A percentile compares a stretch with the other conserved stretches of the same genome.
These are phyloP conservation scores for Pythium aquatile DNA, from an alignment of 352 stramenopile genomes.

Conservation along the genomic window DNA sequence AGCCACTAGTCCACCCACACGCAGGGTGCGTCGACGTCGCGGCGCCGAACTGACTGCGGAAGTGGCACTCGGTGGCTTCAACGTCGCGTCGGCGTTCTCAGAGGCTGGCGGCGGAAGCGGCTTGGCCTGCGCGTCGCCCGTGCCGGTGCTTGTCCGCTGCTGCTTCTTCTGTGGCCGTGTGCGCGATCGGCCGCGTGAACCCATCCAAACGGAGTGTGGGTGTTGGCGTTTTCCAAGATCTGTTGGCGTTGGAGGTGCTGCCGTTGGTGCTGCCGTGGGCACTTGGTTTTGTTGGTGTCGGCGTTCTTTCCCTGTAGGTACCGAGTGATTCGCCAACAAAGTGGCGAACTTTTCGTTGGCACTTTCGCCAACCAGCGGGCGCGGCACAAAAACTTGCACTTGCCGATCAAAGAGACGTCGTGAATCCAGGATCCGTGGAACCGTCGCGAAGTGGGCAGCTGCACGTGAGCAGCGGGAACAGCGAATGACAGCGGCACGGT, in stretches of 20 bases:
- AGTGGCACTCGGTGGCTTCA: constrained; percentile 25
- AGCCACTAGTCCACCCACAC: constrained; percentile 4
- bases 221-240: neutral
- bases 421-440: neutral
- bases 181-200: neutral
- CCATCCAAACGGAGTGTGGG: neutral
- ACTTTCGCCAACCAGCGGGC: neutral
- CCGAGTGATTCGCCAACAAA: constrained; percentile 1
- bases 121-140: neutral
- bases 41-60: neutral
- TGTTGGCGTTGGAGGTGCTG: constrained; percentile 4
- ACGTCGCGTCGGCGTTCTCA: neutral
- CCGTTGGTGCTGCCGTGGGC: constrained; percentile 11
- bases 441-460: constrained; percentile 6
- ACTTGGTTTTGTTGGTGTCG: neutral
- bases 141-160: neutral
- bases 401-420: neutral
- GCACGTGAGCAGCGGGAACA: neutral
- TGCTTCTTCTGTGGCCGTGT: neutral
- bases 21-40: constrained; percentile 6
- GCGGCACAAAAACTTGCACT: constrained; percentile 3
- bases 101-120: neutral
- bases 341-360: neutral
- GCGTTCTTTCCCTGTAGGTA: constrained; percentile 23
- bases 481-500: neutral